phyloP scores from a whole-genome alignment of 129 eudicot genomes.

The Flaveria linearis region DNA sequence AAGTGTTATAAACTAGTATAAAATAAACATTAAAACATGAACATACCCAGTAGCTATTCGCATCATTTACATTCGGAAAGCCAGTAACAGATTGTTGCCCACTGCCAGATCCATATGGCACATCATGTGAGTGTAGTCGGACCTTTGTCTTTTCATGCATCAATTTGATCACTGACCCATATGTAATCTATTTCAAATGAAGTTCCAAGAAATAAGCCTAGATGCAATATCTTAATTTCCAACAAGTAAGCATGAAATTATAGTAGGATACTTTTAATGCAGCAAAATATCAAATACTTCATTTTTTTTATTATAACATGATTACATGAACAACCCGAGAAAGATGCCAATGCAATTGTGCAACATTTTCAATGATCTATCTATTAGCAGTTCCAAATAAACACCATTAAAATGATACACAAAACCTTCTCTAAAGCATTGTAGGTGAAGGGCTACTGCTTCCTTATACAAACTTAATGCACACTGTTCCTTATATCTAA shows the following conservation, averaged over 20 bases:
- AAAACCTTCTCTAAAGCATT: neutral
- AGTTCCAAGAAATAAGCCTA: slow-evolving; percentile 17
- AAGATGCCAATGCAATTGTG: neutral
- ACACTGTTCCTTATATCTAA: neutral
- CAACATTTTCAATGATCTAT: slow-evolving; percentile 6
- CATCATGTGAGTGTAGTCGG: slow-evolving; percentile 94
- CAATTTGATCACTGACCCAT: slow-evolving; percentile 85
- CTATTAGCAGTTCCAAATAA: slow-evolving; percentile 5
- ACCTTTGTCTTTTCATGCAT: slow-evolving; percentile 93
- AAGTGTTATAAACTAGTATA: neutral
- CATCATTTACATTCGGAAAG: slow-evolving; percentile 86
- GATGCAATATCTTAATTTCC: slow-evolving; percentile 13
- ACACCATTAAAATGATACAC: slow-evolving; percentile 7
- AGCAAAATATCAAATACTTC: neutral
- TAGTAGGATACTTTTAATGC: slow-evolving; percentile 1
- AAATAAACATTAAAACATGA: slow-evolving; percentile 8
- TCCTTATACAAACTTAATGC: slow-evolving; percentile 1
- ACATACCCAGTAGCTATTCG: slow-evolving; percentile 98
- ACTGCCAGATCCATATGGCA: slow-evolving; percentile 99
- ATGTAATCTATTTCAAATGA: slow-evolving; percentile 60
- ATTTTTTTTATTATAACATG: neutral
- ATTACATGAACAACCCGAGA: neutral
- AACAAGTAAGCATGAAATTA: slow-evolving; percentile 6
- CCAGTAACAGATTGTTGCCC: slow-evolving; percentile 99
- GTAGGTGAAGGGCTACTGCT: neutral